phyloP scores from a whole-genome alignment of 129 eudicot genomes.

The Deinandra increscens region DNA sequence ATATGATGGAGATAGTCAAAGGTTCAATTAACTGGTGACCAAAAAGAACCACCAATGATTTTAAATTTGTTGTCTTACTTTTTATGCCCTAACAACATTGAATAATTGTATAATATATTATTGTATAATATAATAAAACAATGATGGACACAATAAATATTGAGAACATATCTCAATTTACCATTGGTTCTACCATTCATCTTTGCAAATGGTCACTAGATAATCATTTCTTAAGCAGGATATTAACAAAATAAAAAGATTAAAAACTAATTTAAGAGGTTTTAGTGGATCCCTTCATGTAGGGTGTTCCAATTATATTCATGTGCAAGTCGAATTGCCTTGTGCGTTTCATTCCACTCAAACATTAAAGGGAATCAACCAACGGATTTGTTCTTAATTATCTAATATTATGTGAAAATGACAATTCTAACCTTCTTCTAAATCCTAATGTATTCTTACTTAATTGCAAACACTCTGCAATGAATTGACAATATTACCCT shows the following conservation, averaged over 20 bases:
- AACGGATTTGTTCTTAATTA: slow-evolving; percentile 26
- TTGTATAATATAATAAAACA: no score
- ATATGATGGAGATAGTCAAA: slow-evolving; percentile 23
- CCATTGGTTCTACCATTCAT: no score
- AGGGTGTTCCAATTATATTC: slow-evolving; percentile 43
- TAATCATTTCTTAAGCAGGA: background rate
- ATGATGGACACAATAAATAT: no score
- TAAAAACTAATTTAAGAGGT: slow-evolving; percentile 26
- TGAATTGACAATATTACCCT: slow-evolving; percentile 6
- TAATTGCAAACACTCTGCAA: background rate
- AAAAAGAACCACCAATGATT: background rate
- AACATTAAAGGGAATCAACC: slow-evolving; percentile 24
- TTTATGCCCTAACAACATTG: no score
- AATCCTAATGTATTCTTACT: background rate
- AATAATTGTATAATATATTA: no score
- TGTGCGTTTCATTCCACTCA: slow-evolving; percentile 31
- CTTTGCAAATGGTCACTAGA: background rate
- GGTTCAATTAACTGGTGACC: slow-evolving; percentile 10
- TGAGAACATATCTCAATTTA: no score
- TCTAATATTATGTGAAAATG: slow-evolving; percentile 9
- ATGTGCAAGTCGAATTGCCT: slow-evolving; percentile 37
- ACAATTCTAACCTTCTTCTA: slow-evolving; percentile 9
- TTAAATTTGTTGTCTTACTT: background rate
- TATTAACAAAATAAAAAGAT: slow-evolving; percentile 3
- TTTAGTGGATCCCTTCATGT: slow-evolving; percentile 43